phyloP scores from a whole-genome alignment of 306 rosid genomes.

The Trifolium pratense region DNA sequence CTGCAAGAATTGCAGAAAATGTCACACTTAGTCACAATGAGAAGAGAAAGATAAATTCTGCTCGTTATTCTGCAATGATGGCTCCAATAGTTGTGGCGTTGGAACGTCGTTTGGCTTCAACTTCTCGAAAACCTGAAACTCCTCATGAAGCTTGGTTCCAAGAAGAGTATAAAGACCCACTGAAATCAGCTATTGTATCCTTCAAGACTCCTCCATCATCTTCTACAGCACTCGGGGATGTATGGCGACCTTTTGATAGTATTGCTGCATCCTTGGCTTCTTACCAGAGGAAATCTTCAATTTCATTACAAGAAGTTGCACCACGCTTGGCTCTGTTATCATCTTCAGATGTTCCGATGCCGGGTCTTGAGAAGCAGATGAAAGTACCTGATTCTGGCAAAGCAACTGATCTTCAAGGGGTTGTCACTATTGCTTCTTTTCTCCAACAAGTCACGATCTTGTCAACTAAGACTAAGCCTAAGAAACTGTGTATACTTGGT shows the following conservation, averaged over 20 bases:
- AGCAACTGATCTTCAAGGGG: constrained; percentile 64
- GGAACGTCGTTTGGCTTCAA: constrained; percentile 95
- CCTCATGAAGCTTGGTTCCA: constrained; percentile 99
- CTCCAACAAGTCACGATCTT: constrained; percentile 75
- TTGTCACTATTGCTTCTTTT: constrained; percentile 86
- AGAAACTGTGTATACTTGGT: constrained; percentile 84
- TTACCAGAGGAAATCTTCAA: constrained; percentile 87
- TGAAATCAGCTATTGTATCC: constrained; percentile 73
- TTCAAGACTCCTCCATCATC: constrained; percentile 85
- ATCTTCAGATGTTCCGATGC: constrained; percentile 95
- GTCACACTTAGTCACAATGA: constrained; percentile 87
- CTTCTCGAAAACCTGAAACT: constrained; percentile 92
- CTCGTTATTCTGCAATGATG: constrained; percentile 98
- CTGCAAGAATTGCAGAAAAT: constrained; percentile 91
- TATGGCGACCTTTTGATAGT: constrained; percentile 86
- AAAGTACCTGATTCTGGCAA: constrained; percentile 62
- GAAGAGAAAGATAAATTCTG: constrained; percentile 90
- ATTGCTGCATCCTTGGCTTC: constrained; percentile 93
- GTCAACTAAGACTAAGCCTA: constrained; percentile 96
- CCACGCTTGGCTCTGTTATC: constrained; percentile 78
- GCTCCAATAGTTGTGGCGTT: constrained; percentile 96
- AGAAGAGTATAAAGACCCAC: constrained; percentile 71
- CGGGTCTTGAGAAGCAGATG: constrained; percentile 89
- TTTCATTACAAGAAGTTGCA: constrained; percentile 86
- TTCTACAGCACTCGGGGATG: constrained; percentile 81